phyloP scores from a whole-genome alignment of 805 yeast species.

The Metschnikowia lunata region DNA sequence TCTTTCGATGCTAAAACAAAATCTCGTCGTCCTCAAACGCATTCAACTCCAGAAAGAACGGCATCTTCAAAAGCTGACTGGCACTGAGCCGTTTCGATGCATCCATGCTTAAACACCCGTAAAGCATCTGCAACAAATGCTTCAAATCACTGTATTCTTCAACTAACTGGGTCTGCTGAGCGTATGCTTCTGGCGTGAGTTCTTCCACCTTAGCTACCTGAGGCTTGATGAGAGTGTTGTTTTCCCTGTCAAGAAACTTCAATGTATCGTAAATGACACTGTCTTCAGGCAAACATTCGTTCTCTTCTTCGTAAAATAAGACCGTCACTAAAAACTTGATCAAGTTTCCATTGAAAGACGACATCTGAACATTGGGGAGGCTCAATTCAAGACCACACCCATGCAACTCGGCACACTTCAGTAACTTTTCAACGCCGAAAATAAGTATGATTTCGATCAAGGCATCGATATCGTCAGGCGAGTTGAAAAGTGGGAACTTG shows the following conservation, averaged over 20 bases:
- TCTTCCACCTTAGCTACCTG: conserved; percentile 11
- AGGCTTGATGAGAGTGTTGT: conserved; percentile 30
- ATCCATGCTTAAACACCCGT: conserved; percentile 55
- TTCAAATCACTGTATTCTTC: conserved; percentile 38
- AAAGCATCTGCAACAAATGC: conserved; percentile 51
- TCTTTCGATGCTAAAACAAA: conserved; percentile 9
- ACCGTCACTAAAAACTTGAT: conserved; percentile 27
- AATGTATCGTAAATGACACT: conserved; percentile 69
- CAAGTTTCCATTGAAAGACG: conserved; percentile 29
- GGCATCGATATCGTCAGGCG: conserved; percentile 91
- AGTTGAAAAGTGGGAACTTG: conserved; percentile 89
- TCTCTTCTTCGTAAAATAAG: conserved; percentile 42
- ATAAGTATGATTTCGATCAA: conserved; percentile 75
- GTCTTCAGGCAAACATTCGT: conserved; percentile 62
- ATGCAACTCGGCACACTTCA: conserved; percentile 75
- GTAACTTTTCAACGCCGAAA: conserved; percentile 72
- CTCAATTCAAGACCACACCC: conserved; percentile 76
- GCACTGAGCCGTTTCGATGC: conserved; percentile 56
- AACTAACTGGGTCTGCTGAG: conserved; percentile 15
- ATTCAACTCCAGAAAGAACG: conserved; percentile 51
- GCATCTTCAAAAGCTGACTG: conserved; percentile 49
- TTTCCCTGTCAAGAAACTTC: conserved; percentile 42
- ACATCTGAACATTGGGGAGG: conserved; percentile 15
- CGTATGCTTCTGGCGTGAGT: conserved; percentile 12
- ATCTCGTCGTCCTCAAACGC: conserved; percentile 33